These are phyloP conservation scores for Gyromitra esculenta DNA, from an alignment of 2,329 filamentous ascomycete genomes.

Conservation along the genomic window DNA sequence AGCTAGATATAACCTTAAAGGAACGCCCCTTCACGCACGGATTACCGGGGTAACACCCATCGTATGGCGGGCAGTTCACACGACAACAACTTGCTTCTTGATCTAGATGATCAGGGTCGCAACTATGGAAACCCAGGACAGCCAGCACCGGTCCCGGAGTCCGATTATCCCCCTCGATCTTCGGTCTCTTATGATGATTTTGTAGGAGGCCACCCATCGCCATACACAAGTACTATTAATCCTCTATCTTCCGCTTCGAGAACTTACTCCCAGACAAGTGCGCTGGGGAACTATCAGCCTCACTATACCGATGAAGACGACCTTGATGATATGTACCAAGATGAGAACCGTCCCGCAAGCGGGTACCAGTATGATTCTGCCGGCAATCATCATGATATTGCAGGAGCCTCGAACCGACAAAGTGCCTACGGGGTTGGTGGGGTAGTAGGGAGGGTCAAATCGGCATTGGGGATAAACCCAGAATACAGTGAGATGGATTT, in stretches of 20 bases:
- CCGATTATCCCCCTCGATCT: slow-evolving; percentile 55
- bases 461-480: slow-evolving; percentile 84
- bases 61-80: slow-evolving; percentile 55
- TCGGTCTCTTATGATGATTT: slow-evolving; percentile 56
- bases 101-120: slow-evolving; percentile 58
- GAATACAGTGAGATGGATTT: slow-evolving; percentile 98
- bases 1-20: slow-evolving; percentile 23
- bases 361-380: slow-evolving; percentile 78
- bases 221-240: slow-evolving; percentile 61
- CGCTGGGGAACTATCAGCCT: slow-evolving; percentile 84
- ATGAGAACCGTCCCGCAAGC: slow-evolving; percentile 78
- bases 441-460: slow-evolving; percentile 88
- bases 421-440: slow-evolving; percentile 88
- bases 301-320: slow-evolving; percentile 85
- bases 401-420: slow-evolving; percentile 77
- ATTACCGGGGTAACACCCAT: slow-evolving; percentile 40
- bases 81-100: slow-evolving; percentile 56
- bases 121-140: slow-evolving; percentile 58
- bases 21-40: slow-evolving; percentile 34
- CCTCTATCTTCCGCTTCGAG: slow-evolving; percentile 58
- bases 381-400: slow-evolving; percentile 62
- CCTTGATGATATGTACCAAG: slow-evolving; percentile 69
- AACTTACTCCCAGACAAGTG: slow-evolving; percentile 78
- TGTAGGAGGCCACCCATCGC: slow-evolving; percentile 54
- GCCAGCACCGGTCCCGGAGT: slow-evolving; percentile 55